Conservation (phyloP, 495 filamentous ascomycete genomes). For the Penicillium pulvis region DNA sequence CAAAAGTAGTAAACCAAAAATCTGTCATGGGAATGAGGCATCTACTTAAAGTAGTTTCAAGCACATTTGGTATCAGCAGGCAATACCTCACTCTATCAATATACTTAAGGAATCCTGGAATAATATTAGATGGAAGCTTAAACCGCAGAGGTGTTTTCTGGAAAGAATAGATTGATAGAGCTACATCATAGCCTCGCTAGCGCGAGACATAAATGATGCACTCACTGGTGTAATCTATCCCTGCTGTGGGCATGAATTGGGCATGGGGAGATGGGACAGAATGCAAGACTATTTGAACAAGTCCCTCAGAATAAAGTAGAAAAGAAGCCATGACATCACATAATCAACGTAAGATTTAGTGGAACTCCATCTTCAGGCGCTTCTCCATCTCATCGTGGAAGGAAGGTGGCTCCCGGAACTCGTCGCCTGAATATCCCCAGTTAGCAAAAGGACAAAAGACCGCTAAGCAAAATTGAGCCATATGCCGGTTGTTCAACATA, state of each 20-base stretch:
- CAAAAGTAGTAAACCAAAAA: too few species aligned
- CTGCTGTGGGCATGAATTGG: constrained; percentile 21
- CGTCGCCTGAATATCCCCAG: constrained; percentile 52
- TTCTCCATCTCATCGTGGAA: constrained; percentile 95
- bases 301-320: constrained; percentile 12
- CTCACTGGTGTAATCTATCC: constrained; percentile 17
- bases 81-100: background rate
- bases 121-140: background rate
- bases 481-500: constrained; percentile 25
- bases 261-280: constrained; percentile 14
- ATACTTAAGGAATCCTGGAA: background rate
- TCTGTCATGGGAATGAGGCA: too few species aligned
- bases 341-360: constrained; percentile 32
- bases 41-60: too few species aligned
- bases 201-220: constrained; percentile 4
- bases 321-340: constrained; percentile 14
- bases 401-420: constrained; percentile 60
- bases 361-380: constrained; percentile 73
- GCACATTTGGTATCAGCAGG: background rate
- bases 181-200: constrained; percentile 1
- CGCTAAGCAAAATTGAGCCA: constrained; percentile 13
- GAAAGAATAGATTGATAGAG: constrained; percentile 14
- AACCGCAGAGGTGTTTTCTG: background rate
- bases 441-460: constrained; percentile 5
- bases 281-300: constrained; percentile 27